Base-by-base conservation (phyloP, 1,139 yeast species). In the Entelexis sorbosivorans region DNA sequence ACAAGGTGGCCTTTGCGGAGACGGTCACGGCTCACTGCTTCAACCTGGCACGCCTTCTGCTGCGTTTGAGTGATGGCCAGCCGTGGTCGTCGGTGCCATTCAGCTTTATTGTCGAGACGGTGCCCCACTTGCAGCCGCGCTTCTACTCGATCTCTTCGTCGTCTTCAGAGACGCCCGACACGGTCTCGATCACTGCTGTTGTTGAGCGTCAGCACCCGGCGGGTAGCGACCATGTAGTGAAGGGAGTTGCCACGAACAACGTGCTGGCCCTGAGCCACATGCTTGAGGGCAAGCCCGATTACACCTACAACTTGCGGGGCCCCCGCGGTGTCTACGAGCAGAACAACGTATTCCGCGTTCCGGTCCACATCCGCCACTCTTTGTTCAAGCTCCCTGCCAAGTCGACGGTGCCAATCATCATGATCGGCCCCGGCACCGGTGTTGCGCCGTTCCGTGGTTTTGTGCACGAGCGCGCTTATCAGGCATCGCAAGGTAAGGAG, bases 351-450 rank as follows among this genome's bases (percentile, higher is more conserved):
- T 45, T 44, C 39, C 84, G 81, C 64, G 74, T 89, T 52, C 97
- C 97, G 13, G 82, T 91, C 44, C 96, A 88, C 66, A 84, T 91
- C 46, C 84, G 98, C 70, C 87, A 93, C 69, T 88, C 97, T 9
- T 85, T 93, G 52, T 91, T 91, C 73, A 89, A 87, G 72, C 75
- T 91, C 58, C 98, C 98, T n/a, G 74, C 88, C 16, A 86, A 86
- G 64, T 82, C 94, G 31, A 68, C 77, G 16, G 79, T 82, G 44
- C 96, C 98, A 9, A 76, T 91, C 34, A 86, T 91, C 61, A 79
- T 89, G 82, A 76, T 91, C 64, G 98, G 98, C 36, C 97, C 98
- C 47, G 98, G 98, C 59, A 91, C 98, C 8, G 98, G 98, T 65
- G 91, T 91, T 52, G 97, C 98, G 11, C 98, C 98, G 56, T 83